These are phyloP conservation scores for Flueggea neowawraea DNA, from an alignment of 441 rosid species.

Conservation along the genomic window DNA sequence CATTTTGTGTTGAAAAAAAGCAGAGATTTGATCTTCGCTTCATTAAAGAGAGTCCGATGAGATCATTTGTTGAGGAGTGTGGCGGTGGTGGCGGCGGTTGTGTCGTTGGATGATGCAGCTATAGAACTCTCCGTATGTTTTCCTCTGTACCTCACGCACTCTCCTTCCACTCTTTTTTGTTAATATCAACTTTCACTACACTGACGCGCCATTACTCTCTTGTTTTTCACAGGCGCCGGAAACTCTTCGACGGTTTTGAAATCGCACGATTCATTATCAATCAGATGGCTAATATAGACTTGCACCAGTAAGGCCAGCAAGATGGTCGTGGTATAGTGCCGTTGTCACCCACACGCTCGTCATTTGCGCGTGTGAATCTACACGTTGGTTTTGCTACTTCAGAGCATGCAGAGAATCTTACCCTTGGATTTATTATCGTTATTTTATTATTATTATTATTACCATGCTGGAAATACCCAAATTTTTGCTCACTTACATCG, in stretches of 20 bases:
- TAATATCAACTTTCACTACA: background rate
- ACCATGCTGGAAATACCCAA: too few species aligned
- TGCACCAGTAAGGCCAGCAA: background rate
- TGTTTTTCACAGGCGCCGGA: background rate
- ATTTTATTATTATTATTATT: too few species aligned
- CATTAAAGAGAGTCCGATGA: too few species aligned
- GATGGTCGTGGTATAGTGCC: background rate
- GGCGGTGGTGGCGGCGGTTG: too few species aligned
- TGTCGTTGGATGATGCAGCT: background rate
- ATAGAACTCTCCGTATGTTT: background rate
- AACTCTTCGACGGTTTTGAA: background rate
- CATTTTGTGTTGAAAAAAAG: conserved; percentile 26
- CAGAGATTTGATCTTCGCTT: too few species aligned
- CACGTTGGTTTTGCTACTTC: background rate
- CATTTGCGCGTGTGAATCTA: background rate
- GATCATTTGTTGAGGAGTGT: too few species aligned
- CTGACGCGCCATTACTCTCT: background rate
- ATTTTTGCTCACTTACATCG: too few species aligned
- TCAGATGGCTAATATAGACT: background rate
- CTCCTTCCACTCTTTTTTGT: background rate
- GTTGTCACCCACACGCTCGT: background rate
- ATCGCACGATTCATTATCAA: background rate
- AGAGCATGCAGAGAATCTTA: too few species aligned
- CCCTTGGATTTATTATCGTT: too few species aligned
- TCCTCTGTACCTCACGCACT: background rate